Base-by-base conservation (phyloP, 1,139 yeast genomes). In the Geotrichum phurueaensis region DNA sequence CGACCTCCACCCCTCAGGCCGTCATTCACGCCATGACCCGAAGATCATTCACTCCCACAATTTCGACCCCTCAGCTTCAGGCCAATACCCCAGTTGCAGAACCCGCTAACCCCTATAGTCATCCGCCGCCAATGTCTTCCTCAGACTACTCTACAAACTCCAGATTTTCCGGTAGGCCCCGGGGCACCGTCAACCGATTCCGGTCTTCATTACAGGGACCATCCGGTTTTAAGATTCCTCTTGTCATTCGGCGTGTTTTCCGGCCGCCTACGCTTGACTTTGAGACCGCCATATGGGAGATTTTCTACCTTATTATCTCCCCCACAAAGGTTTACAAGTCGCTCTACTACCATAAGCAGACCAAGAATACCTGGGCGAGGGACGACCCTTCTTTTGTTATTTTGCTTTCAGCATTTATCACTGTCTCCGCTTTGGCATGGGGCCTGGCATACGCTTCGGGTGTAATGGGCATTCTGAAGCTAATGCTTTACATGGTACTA, bases 201-300 rank as follows among this genome's bases (percentile, higher is more conserved):
- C 29, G 53, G n/a, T 31, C 58, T 1, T 23, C 58, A n/a, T 53
- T 58, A 23, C 53, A 53, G n/a, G 57, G 58, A 15, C 31, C 60
- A 9, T 50, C 54, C 2, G 53, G 58, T 2, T 51, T 61, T 39
- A 56, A 52, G 27, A 52, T 62, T 10, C 64, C 64, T 10, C 20
- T 58, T n/a, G 67, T 72, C 36, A 53, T 75, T 22, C 68, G 72
- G 43, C 69, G 88, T 58, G 71, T 89, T 54, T 78, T 87, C 67
- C 84, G 86, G 66, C 95, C 96, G 3, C 87, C 86, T 12, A 86
- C 96, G 0, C 78, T 91, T 59, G 97, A 91, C 75, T 89, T 90
- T 69, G 97, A 91, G 72, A 88, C 96, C 1, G 96, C 97, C 20
- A 81, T 85, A 64, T 91, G 97, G 96, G 97, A 91, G 71, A 86